Percentiles rank a stretch among this genome's conserved stretches.
Evolutionary conservation across 2,329 filamentous ascomycete species (phyloP).

Genomic region (Albophoma yamanashiensis): DNA sequence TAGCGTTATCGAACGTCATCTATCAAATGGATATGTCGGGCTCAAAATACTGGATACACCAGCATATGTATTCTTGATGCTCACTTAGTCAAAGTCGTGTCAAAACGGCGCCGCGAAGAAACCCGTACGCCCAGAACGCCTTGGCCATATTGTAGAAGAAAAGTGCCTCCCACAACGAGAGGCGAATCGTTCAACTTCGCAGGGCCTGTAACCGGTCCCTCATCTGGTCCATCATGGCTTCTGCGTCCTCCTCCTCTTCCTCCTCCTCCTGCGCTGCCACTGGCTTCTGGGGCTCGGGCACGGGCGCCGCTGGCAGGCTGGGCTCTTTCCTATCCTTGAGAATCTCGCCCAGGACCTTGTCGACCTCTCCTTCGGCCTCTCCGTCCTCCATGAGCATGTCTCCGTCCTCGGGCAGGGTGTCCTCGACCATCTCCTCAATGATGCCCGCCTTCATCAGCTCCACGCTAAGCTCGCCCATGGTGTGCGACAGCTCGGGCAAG

Average conservation of each 20-base stretch:
- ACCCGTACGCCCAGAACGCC: not conserved
- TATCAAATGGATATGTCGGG: not conserved
- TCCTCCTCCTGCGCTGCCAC: slow-evolving; percentile 50
- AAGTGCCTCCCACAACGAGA: not conserved
- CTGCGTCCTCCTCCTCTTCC: slow-evolving; percentile 76
- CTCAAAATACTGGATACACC: not conserved
- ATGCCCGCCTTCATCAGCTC: slow-evolving; percentile 93
- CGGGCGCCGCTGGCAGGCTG: slow-evolving; percentile 44
- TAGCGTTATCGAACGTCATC: not conserved
- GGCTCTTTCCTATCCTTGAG: slow-evolving; percentile 67
- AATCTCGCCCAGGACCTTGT: slow-evolving; percentile 86
- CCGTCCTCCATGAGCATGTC: slow-evolving; percentile 66
- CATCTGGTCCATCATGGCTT: slow-evolving; percentile 92
- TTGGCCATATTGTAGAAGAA: not conserved
- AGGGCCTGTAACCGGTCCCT: slow-evolving; percentile 80
- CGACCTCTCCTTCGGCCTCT: slow-evolving; percentile 70
- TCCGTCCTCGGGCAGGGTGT: slow-evolving; percentile 67
- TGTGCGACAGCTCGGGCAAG: slow-evolving; percentile 74
- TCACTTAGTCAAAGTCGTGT: not conserved
- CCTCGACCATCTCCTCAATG: slow-evolving; percentile 94
- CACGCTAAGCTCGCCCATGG: slow-evolving; percentile 77
- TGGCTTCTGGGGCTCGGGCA: slow-evolving; percentile 40
- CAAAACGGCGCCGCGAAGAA: not conserved
- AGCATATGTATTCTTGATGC: not conserved
- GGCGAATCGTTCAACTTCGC: slow-evolving; percentile 54